These are phyloP conservation scores for Ascochyta fabae DNA, from an alignment of 2,329 filamentous ascomycete genomes.

Conservation along the genomic window DNA sequence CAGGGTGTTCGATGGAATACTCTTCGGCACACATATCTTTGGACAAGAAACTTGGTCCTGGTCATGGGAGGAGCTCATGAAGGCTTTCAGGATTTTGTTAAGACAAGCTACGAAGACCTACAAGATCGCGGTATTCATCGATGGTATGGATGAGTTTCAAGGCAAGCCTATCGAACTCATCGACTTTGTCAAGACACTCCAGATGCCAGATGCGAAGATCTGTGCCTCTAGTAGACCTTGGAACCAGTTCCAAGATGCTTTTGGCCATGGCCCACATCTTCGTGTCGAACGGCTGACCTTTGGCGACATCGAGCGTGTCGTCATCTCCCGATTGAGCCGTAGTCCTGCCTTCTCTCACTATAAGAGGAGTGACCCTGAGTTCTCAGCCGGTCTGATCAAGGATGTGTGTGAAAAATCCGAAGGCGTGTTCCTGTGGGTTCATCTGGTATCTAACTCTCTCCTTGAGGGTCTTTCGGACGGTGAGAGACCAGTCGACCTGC, in stretches of 20 bases:
- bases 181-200: not conserved
- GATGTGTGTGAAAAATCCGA: constrained; percentile 17
- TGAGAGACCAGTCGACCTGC: constrained; percentile 13
- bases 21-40: not conserved
- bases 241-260: constrained; percentile 33
- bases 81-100: not conserved
- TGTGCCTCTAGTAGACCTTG: constrained; percentile 36
- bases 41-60: not conserved
- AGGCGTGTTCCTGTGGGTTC: constrained; percentile 27
- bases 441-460: constrained; percentile 18
- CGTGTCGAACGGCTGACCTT: constrained; percentile 1
- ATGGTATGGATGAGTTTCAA: constrained; percentile 16
- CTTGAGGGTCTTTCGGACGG: constrained; percentile 13
- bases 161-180: constrained; percentile 1
- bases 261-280: constrained; percentile 22
- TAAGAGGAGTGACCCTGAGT: too few relatives aligned
- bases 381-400: constrained; percentile 1
- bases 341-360: too few relatives aligned
- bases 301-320: constrained; percentile 23
- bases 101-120: not conserved
- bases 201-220: constrained; percentile 22
- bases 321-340: not conserved
- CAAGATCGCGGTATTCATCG: constrained; percentile 8
- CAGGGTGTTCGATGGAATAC: not conserved
- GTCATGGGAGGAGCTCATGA: constrained; percentile 2